phyloP scores from a whole-genome alignment of 495 filamentous ascomycete genomes.

The Penicillium bovifimosum region DNA sequence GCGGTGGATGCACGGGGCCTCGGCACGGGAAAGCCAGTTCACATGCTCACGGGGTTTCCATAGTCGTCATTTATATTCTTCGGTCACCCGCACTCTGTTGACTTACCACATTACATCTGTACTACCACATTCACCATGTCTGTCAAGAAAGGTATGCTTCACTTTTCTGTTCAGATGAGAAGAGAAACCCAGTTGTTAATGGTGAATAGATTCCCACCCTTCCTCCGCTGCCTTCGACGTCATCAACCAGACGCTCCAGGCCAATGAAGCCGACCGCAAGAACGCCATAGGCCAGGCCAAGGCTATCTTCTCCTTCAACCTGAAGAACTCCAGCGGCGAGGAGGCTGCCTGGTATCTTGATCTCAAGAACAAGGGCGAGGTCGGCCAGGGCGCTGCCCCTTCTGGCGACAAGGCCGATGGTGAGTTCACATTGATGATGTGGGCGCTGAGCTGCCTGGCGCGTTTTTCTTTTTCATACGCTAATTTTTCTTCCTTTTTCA shows the following conservation, averaged over 20 bases:
- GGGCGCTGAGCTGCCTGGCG: background rate
- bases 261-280: conserved; percentile 69
- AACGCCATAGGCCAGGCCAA: conserved; percentile 82
- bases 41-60: conserved; percentile 17
- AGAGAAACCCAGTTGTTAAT: conserved; percentile 11
- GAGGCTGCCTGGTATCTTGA: conserved; percentile 90
- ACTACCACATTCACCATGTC: conserved; percentile 53
- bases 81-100: background rate
- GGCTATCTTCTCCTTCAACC: conserved; percentile 82
- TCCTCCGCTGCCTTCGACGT: conserved; percentile 86
- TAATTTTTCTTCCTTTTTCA: background rate
- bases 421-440: conserved; percentile 36
- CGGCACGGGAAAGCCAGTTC: conserved; percentile 14
- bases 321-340: conserved; percentile 80
- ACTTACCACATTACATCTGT: background rate
- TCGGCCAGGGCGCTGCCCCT: conserved; percentile 65
- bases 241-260: conserved; percentile 69
- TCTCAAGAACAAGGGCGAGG: conserved; percentile 81
- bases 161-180: background rate
- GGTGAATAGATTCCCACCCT: conserved; percentile 69
- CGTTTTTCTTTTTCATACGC: background rate
- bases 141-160: conserved; percentile 67
- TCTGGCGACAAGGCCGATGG: conserved; percentile 73
- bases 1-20: conserved; percentile 14
- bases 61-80: conserved; percentile 9